These are phyloP conservation scores for Escallonia rubra DNA, from an alignment of 129 eudicot genomes.

Conservation along the genomic window DNA sequence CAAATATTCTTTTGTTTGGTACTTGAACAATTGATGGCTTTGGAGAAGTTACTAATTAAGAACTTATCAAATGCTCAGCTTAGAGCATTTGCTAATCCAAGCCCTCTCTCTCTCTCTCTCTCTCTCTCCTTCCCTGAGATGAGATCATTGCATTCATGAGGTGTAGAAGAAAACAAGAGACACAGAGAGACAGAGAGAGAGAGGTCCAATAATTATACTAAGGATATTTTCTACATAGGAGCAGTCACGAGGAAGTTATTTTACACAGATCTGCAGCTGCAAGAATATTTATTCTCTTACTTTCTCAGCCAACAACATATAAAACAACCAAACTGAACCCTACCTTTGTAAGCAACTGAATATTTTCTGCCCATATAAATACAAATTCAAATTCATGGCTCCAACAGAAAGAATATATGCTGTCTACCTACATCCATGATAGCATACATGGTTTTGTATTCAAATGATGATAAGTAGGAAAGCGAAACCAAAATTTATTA, in stretches of 20 bases:
- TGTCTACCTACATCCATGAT: too few species aligned
- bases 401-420: conserved; percentile 1
- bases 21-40: too few species aligned
- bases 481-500: neutral
- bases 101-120: neutral
- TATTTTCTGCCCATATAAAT: neutral
- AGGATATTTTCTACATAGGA: neutral
- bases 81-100: too few species aligned
- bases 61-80: too few species aligned
- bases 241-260: neutral
- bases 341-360: neutral
- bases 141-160: too few species aligned
- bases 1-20: too few species aligned
- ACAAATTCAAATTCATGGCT: conserved; percentile 4
- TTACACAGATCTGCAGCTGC: too few species aligned
- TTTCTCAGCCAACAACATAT: conserved; percentile 12
- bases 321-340: conserved; percentile 3
- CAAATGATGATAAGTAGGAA: neutral
- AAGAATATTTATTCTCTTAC: conserved; percentile 18
- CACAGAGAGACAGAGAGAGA: neutral
- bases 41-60: too few species aligned
- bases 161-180: neutral
- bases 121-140: neutral
- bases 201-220: neutral
- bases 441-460: neutral